Conservation (phyloP, 495 filamentous ascomycete species). For the Penicillium diatomitis region DNA sequence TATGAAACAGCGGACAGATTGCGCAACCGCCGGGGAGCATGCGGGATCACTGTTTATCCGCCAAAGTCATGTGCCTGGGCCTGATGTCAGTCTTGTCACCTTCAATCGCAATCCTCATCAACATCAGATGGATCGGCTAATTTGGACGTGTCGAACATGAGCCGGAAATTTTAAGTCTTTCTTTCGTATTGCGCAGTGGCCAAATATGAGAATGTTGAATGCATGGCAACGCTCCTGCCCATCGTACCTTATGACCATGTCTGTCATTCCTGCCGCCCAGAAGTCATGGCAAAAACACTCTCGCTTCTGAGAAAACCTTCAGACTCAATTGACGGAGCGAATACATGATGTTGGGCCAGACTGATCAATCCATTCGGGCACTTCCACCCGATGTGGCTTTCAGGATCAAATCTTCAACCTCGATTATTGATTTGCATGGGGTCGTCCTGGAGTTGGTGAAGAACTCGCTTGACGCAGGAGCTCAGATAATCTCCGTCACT, state of each 20-base stretch:
- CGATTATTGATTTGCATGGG: slow-evolving; percentile 63
- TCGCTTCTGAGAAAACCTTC: no score
- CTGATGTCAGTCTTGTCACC: slow-evolving; percentile 13
- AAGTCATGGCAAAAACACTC: no score
- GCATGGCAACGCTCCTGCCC: slow-evolving; percentile 9
- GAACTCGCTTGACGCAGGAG: slow-evolving; percentile 78
- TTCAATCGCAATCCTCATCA: neutral
- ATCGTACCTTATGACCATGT: no score
- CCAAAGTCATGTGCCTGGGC: slow-evolving; percentile 19
- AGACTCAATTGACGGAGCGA: no score
- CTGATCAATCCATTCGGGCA: slow-evolving; percentile 43
- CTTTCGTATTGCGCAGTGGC: no score
- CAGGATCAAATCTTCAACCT: slow-evolving; percentile 81
- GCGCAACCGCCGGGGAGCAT: slow-evolving; percentile 1
- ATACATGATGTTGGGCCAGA: slow-evolving; percentile 15
- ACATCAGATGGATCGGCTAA: neutral
- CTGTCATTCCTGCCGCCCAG: no score
- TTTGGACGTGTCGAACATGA: no score
- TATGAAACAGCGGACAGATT: neutral
- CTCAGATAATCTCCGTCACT: slow-evolving; percentile 59
- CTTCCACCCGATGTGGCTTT: slow-evolving; percentile 67
- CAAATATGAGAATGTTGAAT: slow-evolving; percentile 9
- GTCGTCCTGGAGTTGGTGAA: slow-evolving; percentile 69
- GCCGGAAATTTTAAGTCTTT: no score
- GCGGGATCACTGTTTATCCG: slow-evolving; percentile 24